Percentiles rank a stretch among this genome's conserved stretches.
These are phyloP conservation scores for Chaetomium cochliodes DNA, from an alignment of 495 filamentous ascomycete species.

Conservation along the genomic window DNA sequence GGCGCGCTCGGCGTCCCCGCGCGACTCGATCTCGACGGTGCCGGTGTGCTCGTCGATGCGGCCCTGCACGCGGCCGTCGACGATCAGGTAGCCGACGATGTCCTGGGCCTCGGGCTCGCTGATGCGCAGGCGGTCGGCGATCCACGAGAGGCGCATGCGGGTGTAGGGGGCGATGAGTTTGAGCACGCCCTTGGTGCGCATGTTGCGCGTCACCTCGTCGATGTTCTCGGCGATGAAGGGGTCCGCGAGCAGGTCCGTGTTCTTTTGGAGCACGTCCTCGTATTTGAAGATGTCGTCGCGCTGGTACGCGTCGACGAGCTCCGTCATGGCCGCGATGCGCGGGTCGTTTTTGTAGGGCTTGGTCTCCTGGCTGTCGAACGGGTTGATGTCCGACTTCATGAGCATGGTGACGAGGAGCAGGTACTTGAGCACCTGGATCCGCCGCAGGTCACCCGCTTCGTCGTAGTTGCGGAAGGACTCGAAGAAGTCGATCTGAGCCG, in stretches of 20 bases:
- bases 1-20: constrained; percentile 70
- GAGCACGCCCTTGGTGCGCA: constrained; percentile 91
- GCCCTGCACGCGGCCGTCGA: constrained; percentile 80
- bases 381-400: constrained; percentile 99
- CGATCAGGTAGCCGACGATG: constrained; percentile 87
- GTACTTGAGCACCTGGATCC: constrained; percentile 97
- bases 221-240: constrained; percentile 99
- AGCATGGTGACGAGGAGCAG: constrained; percentile 95
- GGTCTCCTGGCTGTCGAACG: constrained; percentile 98
- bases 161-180: constrained; percentile 95
- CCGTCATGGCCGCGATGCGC: constrained; percentile 93
- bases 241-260: constrained; percentile 85
- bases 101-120: constrained; percentile 83
- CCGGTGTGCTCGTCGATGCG: constrained; percentile 87
- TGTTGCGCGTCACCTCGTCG: constrained; percentile 96
- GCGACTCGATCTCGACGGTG: constrained; percentile 74
- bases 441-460: constrained; percentile 91
- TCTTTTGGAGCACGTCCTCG: constrained; percentile 79
- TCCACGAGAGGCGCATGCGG: constrained; percentile 80
- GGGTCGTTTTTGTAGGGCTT: constrained; percentile 97
- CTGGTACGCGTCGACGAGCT: constrained; percentile 94
- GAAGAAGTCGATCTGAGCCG: constrained; percentile 95
- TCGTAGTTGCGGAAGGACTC: constrained; percentile 99
- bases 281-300: constrained; percentile 91
- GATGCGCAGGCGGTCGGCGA: constrained; percentile 83